These are phyloP conservation scores for Fagopyrum tataricum DNA, from an alignment of 148 eudicot genomes.

Conservation along the genomic window DNA sequence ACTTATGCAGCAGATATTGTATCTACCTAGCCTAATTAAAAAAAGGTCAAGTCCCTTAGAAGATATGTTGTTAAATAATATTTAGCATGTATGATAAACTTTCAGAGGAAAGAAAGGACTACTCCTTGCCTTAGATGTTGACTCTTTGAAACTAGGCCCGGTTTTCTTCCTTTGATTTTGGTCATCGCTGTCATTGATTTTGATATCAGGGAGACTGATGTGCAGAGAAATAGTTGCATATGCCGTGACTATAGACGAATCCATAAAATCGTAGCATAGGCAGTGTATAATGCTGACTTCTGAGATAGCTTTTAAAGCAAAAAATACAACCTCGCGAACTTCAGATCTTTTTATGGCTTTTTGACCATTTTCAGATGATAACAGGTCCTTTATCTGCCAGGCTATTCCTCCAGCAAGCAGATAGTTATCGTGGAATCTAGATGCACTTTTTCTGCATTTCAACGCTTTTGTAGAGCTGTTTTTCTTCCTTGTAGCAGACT, in stretches of 20 bases:
- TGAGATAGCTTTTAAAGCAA: slow-evolving; percentile 56
- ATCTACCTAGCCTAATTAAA: not conserved
- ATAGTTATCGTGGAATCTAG: slow-evolving; percentile 52
- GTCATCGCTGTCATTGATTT: slow-evolving; percentile 20
- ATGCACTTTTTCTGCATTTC: slow-evolving; percentile 31
- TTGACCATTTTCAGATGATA: slow-evolving; percentile 44
- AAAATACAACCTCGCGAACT: slow-evolving; percentile 34
- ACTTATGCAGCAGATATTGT: not conserved
- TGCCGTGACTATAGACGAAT: slow-evolving; percentile 44
- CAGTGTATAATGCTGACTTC: slow-evolving; percentile 68
- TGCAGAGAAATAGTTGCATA: slow-evolving; percentile 63
- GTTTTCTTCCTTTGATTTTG: slow-evolving; percentile 20
- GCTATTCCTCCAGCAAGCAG: slow-evolving; percentile 55
- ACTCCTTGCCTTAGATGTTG: slow-evolving; percentile 43
- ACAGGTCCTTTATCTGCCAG: slow-evolving; percentile 89
- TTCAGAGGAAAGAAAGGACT: slow-evolving; percentile 4
- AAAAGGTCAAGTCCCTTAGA: not conserved
- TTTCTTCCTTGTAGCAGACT: slow-evolving; percentile 45
- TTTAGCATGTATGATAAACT: not conserved
- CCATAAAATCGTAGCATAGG: slow-evolving; percentile 54
- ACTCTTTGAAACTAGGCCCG: slow-evolving; percentile 22
- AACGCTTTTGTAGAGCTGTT: slow-evolving; percentile 24
- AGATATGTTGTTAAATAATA: not conserved
- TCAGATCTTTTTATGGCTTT: slow-evolving; percentile 50
- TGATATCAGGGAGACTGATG: slow-evolving; percentile 44